Conservation (phyloP, 306 rosid species). For the Fragaria iinumae region DNA sequence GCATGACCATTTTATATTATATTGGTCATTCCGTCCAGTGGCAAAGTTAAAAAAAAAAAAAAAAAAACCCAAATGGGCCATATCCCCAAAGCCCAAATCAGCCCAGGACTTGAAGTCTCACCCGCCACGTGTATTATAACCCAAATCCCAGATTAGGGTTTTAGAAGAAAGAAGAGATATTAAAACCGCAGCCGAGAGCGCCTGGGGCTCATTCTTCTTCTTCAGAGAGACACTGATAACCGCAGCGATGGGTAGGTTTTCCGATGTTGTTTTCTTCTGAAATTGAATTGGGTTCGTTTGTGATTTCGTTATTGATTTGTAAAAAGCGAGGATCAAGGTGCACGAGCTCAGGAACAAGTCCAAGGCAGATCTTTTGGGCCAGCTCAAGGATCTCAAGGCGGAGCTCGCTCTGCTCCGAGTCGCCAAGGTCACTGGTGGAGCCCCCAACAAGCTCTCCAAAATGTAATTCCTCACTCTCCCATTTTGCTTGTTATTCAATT, state of each 20-base stretch:
- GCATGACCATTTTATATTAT: no score
- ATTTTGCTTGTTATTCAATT: not conserved
- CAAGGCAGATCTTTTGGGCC: slow-evolving; percentile 38
- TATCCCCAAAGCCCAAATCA: not conserved
- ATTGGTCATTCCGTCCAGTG: no score
- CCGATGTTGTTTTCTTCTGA: no score
- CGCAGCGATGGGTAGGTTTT: slow-evolving; percentile 16
- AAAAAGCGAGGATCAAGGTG: slow-evolving; percentile 49
- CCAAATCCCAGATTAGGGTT: slow-evolving; percentile 14
- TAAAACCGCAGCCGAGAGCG: slow-evolving; percentile 1
- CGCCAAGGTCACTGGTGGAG: slow-evolving; percentile 57
- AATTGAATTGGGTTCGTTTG: not conserved
- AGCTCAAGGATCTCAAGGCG: slow-evolving; percentile 53
- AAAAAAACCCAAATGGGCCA: no score
- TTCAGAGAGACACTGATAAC: not conserved
- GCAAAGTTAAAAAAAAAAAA: no score
- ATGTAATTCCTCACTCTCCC: slow-evolving; percentile 21
- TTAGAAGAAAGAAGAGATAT: not conserved
- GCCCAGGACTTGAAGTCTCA: not conserved
- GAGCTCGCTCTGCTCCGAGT: slow-evolving; percentile 58
- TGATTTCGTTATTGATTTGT: not conserved
- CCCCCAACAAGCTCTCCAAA: slow-evolving; percentile 55
- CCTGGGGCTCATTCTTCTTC: not conserved
- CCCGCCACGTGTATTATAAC: not conserved
- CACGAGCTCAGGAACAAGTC: slow-evolving; percentile 45